These are phyloP conservation scores for Talaromyces nanjingensis DNA, from an alignment of 495 filamentous ascomycete species.

Conservation along the genomic window DNA sequence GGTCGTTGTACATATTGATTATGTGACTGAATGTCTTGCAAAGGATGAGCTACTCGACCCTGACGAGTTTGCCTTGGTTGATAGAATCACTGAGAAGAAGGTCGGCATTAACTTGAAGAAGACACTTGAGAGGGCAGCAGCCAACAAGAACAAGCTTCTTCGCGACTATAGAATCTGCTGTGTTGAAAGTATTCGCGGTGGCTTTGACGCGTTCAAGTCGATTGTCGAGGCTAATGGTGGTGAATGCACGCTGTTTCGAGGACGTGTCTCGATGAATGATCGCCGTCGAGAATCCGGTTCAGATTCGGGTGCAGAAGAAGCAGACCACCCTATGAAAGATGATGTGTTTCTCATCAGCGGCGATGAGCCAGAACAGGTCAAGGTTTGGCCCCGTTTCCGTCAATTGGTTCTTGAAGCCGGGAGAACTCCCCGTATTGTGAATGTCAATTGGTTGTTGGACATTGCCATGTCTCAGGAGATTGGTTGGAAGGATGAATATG, in stretches of 20 bases:
- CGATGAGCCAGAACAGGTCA: slow-evolving; percentile 53
- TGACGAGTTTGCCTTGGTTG: slow-evolving; percentile 57
- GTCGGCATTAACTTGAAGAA: slow-evolving; percentile 61
- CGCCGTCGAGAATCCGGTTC: slow-evolving; percentile 23
- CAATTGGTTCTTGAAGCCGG: slow-evolving; percentile 64
- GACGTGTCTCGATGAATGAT: slow-evolving; percentile 53
- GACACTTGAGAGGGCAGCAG: slow-evolving; percentile 59
- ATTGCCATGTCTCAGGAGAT: slow-evolving; percentile 80
- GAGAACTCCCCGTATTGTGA: slow-evolving; percentile 69
- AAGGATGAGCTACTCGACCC: slow-evolving; percentile 52
- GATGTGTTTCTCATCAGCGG: slow-evolving; percentile 75
- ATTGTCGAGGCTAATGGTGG: slow-evolving; percentile 90
- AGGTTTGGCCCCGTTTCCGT: slow-evolving; percentile 73
- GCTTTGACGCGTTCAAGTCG: slow-evolving; percentile 70
- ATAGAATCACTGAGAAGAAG: slow-evolving; percentile 61
- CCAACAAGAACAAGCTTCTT: slow-evolving; percentile 69
- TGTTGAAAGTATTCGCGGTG: slow-evolving; percentile 67
- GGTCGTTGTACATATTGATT: slow-evolving; percentile 66
- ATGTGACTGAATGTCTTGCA: slow-evolving; percentile 65
- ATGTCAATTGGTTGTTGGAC: slow-evolving; percentile 81
- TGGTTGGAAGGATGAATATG: slow-evolving; percentile 56
- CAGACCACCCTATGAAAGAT: slow-evolving; percentile 53
- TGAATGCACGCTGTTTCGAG: slow-evolving; percentile 68
- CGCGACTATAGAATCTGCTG: slow-evolving; percentile 70
- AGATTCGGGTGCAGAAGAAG: slow-evolving; percentile 46